Evolutionary conservation across 148 eudicot species (phyloP).

Genomic region (Dianthus caryophyllus): DNA sequence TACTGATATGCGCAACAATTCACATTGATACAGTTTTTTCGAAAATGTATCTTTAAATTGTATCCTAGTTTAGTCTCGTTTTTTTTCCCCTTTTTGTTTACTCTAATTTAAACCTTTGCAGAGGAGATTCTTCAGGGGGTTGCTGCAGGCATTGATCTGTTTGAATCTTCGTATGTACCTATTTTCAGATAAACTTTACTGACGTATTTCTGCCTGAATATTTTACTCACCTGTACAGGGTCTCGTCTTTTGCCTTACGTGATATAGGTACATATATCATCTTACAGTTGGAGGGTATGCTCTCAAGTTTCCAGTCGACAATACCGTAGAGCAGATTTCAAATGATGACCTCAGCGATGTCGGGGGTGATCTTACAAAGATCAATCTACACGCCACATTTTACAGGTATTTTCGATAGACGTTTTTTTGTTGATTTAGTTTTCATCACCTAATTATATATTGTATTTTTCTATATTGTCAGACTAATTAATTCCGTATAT

Average conservation of each 20-base stretch:
- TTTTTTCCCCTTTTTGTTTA: background rate
- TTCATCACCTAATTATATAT: background rate
- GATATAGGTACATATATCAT: slow-evolving; percentile 61
- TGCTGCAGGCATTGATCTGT: slow-evolving; percentile 77
- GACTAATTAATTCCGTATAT: too few relatives aligned
- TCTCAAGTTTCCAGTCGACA: slow-evolving; percentile 52
- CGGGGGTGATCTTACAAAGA: slow-evolving; percentile 56
- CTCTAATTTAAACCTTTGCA: slow-evolving; percentile 21
- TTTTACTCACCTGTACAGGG: background rate
- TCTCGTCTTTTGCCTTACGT: background rate
- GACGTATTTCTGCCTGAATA: background rate
- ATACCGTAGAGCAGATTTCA: slow-evolving; percentile 22
- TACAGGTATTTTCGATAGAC: slow-evolving; percentile 49
- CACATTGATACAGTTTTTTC: background rate
- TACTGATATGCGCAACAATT: background rate
- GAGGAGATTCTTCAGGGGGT: slow-evolving; percentile 85
- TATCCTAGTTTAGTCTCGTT: background rate
- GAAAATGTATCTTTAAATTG: background rate
- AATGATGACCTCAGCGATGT: slow-evolving; percentile 29
- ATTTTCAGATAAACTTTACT: background rate
- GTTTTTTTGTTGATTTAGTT: background rate
- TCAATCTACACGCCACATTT: slow-evolving; percentile 57
- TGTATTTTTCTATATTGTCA: too few relatives aligned
- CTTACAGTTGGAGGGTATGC: slow-evolving; percentile 74
- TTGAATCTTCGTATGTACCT: slow-evolving; percentile 66